These are phyloP conservation scores for Plantago coronopus DNA, from an alignment of 305 asterid species.

Conservation along the genomic window DNA sequence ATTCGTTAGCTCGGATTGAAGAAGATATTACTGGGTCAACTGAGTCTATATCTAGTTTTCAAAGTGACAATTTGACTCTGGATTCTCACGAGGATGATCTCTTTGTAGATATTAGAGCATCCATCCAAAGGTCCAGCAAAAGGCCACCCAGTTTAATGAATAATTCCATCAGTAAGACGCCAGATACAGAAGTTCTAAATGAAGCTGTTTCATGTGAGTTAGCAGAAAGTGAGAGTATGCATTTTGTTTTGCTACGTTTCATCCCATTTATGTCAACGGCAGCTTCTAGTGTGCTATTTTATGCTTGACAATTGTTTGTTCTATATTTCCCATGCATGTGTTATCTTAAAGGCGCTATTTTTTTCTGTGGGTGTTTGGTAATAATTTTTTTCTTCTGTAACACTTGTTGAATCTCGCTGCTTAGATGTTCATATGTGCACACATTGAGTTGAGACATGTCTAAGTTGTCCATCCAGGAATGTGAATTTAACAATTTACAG, in stretches of 20 bases:
- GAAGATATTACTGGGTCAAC: conserved; percentile 71
- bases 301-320: conserved; percentile 14
- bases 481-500: too few relatives aligned
- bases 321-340: neutral
- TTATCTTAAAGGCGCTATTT: too few relatives aligned
- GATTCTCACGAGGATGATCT: conserved; percentile 76
- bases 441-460: too few relatives aligned
- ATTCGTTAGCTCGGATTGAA: conserved; percentile 57
- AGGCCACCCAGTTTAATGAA: conserved; percentile 32
- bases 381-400: too few relatives aligned
- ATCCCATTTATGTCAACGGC: conserved; percentile 5
- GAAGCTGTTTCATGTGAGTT: conserved; percentile 55
- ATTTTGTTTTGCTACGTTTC: neutral
- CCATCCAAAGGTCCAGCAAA: conserved; percentile 85
- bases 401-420: too few relatives aligned
- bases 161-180: conserved; percentile 31
- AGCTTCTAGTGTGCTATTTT: neutral
- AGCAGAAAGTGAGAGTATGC: neutral
- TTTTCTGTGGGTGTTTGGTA: neutral
- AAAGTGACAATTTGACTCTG: conserved; percentile 62
- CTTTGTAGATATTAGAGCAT: conserved; percentile 93
- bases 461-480: too few relatives aligned
- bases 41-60: conserved; percentile 76
- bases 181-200: conserved; percentile 31
- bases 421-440: too few relatives aligned